Base-by-base conservation (phyloP, 2,329 filamentous ascomycete genomes). In the Microsporum ferrugineum region DNA sequence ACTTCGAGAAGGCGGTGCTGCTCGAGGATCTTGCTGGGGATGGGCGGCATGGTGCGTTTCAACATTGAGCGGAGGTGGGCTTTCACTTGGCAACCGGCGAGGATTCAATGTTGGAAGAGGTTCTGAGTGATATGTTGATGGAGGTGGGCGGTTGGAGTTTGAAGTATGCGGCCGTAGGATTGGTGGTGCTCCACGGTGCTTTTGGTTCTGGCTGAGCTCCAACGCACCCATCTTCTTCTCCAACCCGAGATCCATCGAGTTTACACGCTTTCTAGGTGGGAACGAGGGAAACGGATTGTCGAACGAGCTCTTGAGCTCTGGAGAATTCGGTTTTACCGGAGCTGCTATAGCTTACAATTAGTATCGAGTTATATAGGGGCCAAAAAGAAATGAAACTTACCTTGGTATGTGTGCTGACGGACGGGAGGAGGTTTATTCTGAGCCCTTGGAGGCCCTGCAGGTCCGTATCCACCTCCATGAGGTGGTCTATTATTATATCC, bases 201-300 rank as follows among this genome's bases (percentile, higher is more conserved):
- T 71, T 62, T 69, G 27, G 23, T 8, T 14, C 51, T 55, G 31
- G 14, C 36, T 71, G 36, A 76, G 64, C 63, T 72, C 69, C 75
- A 77, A 69, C 65, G 72, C 68, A 38, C 72, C 69, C 73, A 74
- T 71, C 60, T 70, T 65, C 63, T 72, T 70, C 68, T 79, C 72
- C 36, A 76, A 58, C 1, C 67, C 69, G 38, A 64, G 62, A 5
- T 71, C 66, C 34, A 70, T 68, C 17, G 71, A 69, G 6, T 70
- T 75, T 69, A 68, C 72, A 64, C 64, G 69, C 61, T 66, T 69
- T 61, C 66, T 68, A 53, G 65, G 60, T 55, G 66, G 73, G 63
- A 70, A 79, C 3, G 73, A 68, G 31, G 79, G 78, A 60, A 81
- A 81, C 2, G 79, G 79, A 64, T 76, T 79, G 61, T 82, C 80